These are phyloP conservation scores for Colletotrichum horii DNA, from an alignment of 2,329 filamentous ascomycete genomes.

Conservation along the genomic window DNA sequence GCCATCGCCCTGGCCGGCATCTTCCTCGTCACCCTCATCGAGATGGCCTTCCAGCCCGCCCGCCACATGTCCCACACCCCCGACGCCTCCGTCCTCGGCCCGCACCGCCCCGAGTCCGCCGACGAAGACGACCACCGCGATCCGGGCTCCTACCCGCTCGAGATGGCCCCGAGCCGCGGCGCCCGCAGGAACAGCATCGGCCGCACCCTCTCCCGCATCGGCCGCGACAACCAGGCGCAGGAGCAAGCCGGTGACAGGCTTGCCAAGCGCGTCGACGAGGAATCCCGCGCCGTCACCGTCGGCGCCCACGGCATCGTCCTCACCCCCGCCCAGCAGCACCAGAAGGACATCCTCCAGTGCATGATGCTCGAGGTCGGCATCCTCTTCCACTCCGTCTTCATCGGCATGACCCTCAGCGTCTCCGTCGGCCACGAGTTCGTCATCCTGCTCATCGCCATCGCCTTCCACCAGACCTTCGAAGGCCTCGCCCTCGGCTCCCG, in stretches of 20 bases:
- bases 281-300: not conserved
- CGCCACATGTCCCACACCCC: slow-evolving; percentile 28
- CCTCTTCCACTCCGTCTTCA: slow-evolving; percentile 80
- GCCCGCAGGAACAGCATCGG: not conserved
- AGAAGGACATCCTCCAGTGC: slow-evolving; percentile 76
- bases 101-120: slow-evolving; percentile 10
- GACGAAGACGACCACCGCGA: not conserved
- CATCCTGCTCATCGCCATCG: slow-evolving; percentile 79
- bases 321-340: slow-evolving; percentile 59
- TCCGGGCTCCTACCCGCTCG: not conserved
- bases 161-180: not conserved
- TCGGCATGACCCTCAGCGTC: slow-evolving; percentile 83
- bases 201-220: slow-evolving; percentile 12
- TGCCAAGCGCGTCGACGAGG: slow-evolving; percentile 27
- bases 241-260: not conserved
- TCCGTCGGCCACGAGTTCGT: slow-evolving; percentile 78
- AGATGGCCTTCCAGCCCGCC: slow-evolving; percentile 67
- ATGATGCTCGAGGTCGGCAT: slow-evolving; percentile 81
- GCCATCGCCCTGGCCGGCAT: slow-evolving; percentile 81
- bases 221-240: not conserved
- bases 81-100: slow-evolving; percentile 30
- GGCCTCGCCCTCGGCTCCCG: slow-evolving; percentile 69
- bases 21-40: slow-evolving; percentile 79
- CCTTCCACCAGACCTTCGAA: slow-evolving; percentile 69
- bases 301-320: slow-evolving; percentile 25